Base-by-base conservation (phyloP, 169 alveolate genomes). In the Plasmodium knowlesi region DNA sequence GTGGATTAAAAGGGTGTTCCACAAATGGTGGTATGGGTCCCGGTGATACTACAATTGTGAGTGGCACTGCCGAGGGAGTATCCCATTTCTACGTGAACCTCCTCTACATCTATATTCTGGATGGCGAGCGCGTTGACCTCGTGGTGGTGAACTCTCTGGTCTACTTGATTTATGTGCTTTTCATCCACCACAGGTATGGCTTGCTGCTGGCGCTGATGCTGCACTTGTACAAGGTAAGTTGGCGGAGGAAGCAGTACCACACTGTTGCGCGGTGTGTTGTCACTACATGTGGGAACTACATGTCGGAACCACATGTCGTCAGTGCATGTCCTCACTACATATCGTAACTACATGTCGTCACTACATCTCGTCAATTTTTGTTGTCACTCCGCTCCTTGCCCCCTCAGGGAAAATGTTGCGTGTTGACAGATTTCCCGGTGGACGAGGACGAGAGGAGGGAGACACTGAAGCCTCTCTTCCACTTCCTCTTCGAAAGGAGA, bases 361-460 rank as follows among this genome's bases (percentile, higher is more conserved):
- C 41, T 34, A n/a, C n/a, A n/a, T n/a, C n/a, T n/a, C n/a, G n/a
- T n/a, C n/a, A n/a, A n/a, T n/a, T n/a, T n/a, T n/a, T n/a, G n/a
- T n/a, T n/a, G n/a, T n/a, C n/a, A n/a, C n/a, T n/a, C n/a, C n/a
- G n/a, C n/a, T n/a, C n/a, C n/a, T n/a, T n/a, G n/a, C 12, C 19
- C 70, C 9, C n/a, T 14, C 61, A 88, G 94, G 94, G 94, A n/a
- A 41, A 88, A 67, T 41, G 71, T 16, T 54, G 90, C 57, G 78
- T 43, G 19, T 54, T 88, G 54, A 80, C 41, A 5, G 94, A 88
- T 25, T 16, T 88, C 12, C 82, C 94, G 9, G 37, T 88, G 22
- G 61, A 46, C 5, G 94, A 88, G 32, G 94, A 88, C 5, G 94
- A 88, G 12, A 79, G 84, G n/a, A 88, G 82, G 71, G 72, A 79